phyloP scores from a whole-genome alignment of 2,329 filamentous ascomycete species.

The Curvularia sp. region DNA sequence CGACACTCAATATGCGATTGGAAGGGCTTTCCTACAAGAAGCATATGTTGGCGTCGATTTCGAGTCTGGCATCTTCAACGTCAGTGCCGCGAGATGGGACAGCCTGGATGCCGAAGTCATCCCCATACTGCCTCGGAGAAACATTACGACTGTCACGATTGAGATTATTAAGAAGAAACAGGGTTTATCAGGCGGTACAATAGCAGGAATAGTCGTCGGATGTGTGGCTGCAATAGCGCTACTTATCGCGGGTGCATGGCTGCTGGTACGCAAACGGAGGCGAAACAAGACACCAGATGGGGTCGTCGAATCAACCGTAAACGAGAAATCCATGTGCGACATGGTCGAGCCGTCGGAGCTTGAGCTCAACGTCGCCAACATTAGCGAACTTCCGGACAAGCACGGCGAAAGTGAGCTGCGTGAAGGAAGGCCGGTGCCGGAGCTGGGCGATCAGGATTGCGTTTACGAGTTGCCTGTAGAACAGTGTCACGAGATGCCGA shows the following conservation, averaged over 20 bases:
- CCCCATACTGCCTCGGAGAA: background rate
- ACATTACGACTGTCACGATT: background rate
- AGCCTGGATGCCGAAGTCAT: background rate
- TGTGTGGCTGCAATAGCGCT: background rate
- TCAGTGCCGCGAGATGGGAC: conserved; percentile 5
- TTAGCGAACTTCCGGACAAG: background rate
- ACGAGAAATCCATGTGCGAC: background rate
- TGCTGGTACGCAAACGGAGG: background rate
- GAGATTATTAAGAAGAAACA: background rate
- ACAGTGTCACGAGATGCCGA: background rate
- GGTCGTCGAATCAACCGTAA: background rate
- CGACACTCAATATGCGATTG: conserved; percentile 65
- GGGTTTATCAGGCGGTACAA: background rate
- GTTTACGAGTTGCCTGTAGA: background rate
- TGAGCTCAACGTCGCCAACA: background rate
- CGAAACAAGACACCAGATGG: background rate
- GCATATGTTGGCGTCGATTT: conserved; percentile 58
- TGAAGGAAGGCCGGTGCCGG: background rate
- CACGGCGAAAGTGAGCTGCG: background rate
- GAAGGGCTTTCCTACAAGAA: conserved; percentile 72
- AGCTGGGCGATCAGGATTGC: background rate
- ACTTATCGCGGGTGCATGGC: background rate
- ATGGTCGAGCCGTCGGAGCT: background rate
- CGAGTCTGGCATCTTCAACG: conserved; percentile 49
- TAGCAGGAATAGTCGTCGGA: conserved; percentile 1